Percentiles rank a stretch among this genome's conserved stretches.
Conservation (phyloP, 768 basidiomycete species). For the Auricularia cornea region DNA sequence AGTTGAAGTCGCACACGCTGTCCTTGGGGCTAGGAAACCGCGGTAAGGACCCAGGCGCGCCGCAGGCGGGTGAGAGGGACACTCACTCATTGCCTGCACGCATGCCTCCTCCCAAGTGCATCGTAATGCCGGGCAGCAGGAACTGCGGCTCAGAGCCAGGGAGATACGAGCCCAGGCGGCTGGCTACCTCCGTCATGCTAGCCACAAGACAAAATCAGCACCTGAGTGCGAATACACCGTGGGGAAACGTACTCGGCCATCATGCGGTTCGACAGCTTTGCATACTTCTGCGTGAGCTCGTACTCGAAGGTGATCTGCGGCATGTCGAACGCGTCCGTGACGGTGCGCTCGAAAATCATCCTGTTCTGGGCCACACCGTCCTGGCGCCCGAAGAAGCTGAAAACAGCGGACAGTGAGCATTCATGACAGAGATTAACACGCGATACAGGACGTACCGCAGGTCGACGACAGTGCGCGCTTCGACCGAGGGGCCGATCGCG, state of each 20-base stretch:
- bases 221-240: not conserved
- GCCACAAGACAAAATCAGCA: not conserved
- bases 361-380: conserved; percentile 12
- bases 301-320: conserved; percentile 27
- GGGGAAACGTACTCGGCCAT: conserved; percentile 15
- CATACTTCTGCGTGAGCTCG: conserved; percentile 7
- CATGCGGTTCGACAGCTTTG: conserved; percentile 9
- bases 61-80: no score
- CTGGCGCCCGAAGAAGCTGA: conserved; percentile 17
- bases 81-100: not conserved
- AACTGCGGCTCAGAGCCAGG: conserved; percentile 28
- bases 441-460: conserved; percentile 8
- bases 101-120: conserved; percentile 12
- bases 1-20: conserved; percentile 21
- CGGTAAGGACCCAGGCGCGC: no score
- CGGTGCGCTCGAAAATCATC: conserved; percentile 11
- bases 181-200: conserved; percentile 23
- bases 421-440: no score
- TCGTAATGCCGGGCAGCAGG: conserved; percentile 19
- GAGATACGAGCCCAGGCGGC: conserved; percentile 24
- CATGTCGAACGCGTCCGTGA: conserved; percentile 24
- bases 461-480: conserved; percentile 27
- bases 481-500: conserved; percentile 20
- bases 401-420: no score
- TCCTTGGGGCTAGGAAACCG: not conserved